Evolutionary conservation across 2,329 filamentous ascomycete genomes (phyloP).

Genomic region (Arthrobotrys pseudoclavata): DNA sequence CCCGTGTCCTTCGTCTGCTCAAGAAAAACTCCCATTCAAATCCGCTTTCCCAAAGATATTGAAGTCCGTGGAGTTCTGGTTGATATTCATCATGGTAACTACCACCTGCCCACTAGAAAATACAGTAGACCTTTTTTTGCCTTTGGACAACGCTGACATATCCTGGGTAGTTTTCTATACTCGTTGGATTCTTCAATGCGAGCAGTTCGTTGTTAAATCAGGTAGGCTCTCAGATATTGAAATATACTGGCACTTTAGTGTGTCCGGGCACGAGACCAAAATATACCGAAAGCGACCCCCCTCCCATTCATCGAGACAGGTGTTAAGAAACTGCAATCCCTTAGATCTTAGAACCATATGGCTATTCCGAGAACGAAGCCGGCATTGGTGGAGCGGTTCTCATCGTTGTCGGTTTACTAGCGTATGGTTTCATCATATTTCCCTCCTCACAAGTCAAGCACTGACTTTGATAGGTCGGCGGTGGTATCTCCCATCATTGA

Average conservation of each 20-base stretch:
- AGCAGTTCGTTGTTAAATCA: slow-evolving; percentile 90
- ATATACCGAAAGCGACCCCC: no score
- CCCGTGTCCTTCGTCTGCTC: slow-evolving; percentile 51
- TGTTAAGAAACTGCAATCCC: neutral
- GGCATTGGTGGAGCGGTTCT: slow-evolving; percentile 91
- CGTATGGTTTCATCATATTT: slow-evolving; percentile 63
- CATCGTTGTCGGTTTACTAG: slow-evolving; percentile 86
- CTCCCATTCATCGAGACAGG: neutral
- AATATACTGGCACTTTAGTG: neutral
- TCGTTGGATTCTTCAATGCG: slow-evolving; percentile 94
- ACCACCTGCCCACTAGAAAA: neutral
- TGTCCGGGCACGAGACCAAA: no score
- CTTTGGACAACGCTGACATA: neutral
- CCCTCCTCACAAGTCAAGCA: neutral
- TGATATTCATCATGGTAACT: slow-evolving; percentile 52
- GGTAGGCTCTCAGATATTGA: slow-evolving; percentile 53
- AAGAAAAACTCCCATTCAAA: slow-evolving; percentile 48
- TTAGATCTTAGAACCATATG: slow-evolving; percentile 83
- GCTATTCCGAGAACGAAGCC: slow-evolving; percentile 83
- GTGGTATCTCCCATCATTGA: slow-evolving; percentile 86
- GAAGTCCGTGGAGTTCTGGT: slow-evolving; percentile 45
- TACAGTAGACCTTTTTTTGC: neutral
- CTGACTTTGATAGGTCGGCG: slow-evolving; percentile 70
- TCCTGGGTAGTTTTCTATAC: slow-evolving; percentile 79
- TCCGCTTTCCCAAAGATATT: slow-evolving; percentile 25